phyloP scores from a whole-genome alignment of 2,329 filamentous ascomycete species.

The Fusarium luffae region DNA sequence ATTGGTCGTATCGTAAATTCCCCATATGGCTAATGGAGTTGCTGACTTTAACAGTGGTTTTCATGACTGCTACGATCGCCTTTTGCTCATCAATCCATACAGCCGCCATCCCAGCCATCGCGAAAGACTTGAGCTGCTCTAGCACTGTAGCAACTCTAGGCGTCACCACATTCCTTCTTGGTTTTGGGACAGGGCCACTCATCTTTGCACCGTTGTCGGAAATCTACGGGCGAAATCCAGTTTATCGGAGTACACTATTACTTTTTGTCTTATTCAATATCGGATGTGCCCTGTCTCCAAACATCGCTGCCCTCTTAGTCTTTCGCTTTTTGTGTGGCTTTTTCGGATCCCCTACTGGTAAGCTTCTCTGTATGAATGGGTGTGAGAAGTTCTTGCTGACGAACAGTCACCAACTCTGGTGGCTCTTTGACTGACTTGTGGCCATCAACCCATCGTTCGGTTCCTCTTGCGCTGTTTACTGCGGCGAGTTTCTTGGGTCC shows the following conservation, averaged over 20 bases:
- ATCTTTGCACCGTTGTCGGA: background rate
- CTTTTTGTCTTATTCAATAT: background rate
- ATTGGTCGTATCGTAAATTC: background rate
- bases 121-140: background rate
- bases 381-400: too few relatives aligned
- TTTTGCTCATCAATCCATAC: background rate
- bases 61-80: background rate
- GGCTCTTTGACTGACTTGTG: background rate
- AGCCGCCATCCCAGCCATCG: background rate
- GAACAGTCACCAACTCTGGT: background rate
- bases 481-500: background rate
- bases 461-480: background rate
- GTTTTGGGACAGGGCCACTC: background rate
- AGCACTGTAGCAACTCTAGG: background rate
- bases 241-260: background rate
- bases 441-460: background rate
- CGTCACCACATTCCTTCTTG: background rate
- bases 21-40: rapidly evolving
- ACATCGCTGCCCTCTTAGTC: background rate
- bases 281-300: background rate
- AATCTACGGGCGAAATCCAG: background rate
- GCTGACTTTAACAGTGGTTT: background rate
- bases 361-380: too few relatives aligned
- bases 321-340: background rate
- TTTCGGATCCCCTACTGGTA: background rate